Percentiles rank a stretch among this genome's conserved stretches.
Evolutionary conservation across 176 grass and related monocot species (phyloP).

Genomic region (Triticum turgidum): DNA sequence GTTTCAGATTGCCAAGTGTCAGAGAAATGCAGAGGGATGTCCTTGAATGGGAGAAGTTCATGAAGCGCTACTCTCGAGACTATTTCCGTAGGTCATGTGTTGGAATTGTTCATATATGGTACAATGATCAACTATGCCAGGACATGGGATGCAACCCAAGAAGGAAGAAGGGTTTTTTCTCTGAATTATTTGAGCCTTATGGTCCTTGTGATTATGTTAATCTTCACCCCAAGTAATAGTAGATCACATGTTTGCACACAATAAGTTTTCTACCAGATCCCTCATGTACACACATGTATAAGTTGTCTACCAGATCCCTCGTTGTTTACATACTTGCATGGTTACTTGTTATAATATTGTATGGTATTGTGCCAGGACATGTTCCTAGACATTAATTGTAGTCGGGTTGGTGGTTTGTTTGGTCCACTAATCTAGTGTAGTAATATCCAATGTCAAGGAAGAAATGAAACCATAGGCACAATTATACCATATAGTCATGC

Average conservation of each 20-base stretch:
- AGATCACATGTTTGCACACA: background rate
- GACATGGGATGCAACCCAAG: constrained; percentile 65
- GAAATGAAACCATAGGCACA: no score
- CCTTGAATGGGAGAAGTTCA: constrained; percentile 56
- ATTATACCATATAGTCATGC: no score
- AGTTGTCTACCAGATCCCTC: no score
- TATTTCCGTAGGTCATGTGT: constrained; percentile 54
- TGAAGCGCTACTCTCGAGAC: constrained; percentile 38
- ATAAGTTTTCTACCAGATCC: background rate
- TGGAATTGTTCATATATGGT: constrained; percentile 44
- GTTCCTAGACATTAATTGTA: no score
- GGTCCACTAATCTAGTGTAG: background rate
- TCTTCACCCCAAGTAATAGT: constrained; percentile 22
- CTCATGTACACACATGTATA: background rate
- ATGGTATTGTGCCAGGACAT: background rate
- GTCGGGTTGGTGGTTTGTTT: background rate
- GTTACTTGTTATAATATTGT: background rate
- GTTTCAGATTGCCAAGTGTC: constrained; percentile 52
- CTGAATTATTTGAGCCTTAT: constrained; percentile 40
- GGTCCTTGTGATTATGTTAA: constrained; percentile 52
- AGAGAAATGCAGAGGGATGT: constrained; percentile 42
- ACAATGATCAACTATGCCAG: constrained; percentile 60
- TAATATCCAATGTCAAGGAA: no score
- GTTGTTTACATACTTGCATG: background rate
- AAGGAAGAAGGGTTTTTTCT: constrained; percentile 55